Base-by-base conservation (phyloP, 805 yeast genomes). In the Ogataea paraovalis region DNA sequence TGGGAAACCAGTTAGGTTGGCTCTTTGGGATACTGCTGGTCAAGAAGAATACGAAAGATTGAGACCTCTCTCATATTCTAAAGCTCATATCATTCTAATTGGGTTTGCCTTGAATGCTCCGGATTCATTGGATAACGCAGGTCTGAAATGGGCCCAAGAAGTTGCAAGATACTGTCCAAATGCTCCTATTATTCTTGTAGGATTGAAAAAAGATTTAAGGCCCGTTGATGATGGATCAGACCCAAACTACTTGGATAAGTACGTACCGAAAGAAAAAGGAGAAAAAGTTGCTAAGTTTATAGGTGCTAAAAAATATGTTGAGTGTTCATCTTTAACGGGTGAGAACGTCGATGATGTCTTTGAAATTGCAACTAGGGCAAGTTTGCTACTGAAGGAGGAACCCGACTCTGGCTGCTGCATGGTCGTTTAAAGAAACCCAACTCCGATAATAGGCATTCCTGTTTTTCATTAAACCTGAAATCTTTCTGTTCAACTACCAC, bases 1-100 rank as follows among this genome's bases (percentile, higher is more conserved):
- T 61, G 97, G 97, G 3, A 90, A 89, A 56, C 85, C 94, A 14
- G 96, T 90, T 3, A 85, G 89, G 53, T 68, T 90, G 47, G 91
- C 96, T 2, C 69, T 90, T 22, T 90, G 97, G 97, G 97, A 90
- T 64, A 90, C 97, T 1, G 97, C 97, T 3, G 97, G 97, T 2
- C 97, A 90, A 68, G 97, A 90, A 69, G 97, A 90, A 67, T 90
- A 90, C 63, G 97, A 90, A 63, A 71, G 97, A 49, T 71, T 91
- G 49, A 78, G 97, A 51, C 97, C 97, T 0, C 71, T 91, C 54
- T 85, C 96, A 20, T 91, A 91, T 61, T 79, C 91, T 10, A 85
- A 87, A 58, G 95, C 97, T 2, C 87, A 91, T 65, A 86, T 87
- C 47, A 84, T 91, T 44, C 69, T 90, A 46, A 84, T 90, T 45